Evolutionary conservation across 75 land plant species (phyloP), one percentile per base, ranked within the genome.

Genomic region (Picea sitchensis): DNA sequence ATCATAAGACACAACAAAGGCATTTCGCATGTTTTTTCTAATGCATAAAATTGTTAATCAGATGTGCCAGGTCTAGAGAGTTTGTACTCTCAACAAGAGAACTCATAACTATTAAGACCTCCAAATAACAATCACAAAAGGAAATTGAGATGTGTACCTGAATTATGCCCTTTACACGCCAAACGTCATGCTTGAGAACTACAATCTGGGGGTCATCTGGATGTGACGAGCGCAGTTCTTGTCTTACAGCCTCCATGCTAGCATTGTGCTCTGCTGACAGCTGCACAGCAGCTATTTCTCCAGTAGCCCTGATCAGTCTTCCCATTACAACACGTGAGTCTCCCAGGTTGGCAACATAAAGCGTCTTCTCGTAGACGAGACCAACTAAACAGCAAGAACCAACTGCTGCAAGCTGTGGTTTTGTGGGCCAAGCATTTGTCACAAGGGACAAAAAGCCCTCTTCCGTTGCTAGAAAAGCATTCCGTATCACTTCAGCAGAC

Each of bases 101-200:
- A 51, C 12, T 9, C 9, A 12, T 51, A 51, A 51, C 11, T 2
- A 51, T 51, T 51, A 51, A 51, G 2, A 51, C 56, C 56, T 51
- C 56, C 9, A 51, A 51, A 9, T 51, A 51, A 51, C 56, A 51
- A 51, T 51, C 56, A 51, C 56, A 11, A 51, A 51, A 51, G 56
- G 1, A 51, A 51, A 51, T 51, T 9, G 14, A 57, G 56, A 62
- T 0, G 65, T 67, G 67, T 61, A 95, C 98, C 90, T 97, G 98
- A 63, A 97, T 95, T 2, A 95, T 87, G 79, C 99, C 99, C 79
- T 93, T 97, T 54, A 97, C 85, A 15, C 98, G 92, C 99, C 99
- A 97, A 11, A 88, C 98, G 3, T 92, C 94, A 76, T 93, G 89
- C 76, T 90, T 96, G 58, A 88, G 54, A 68, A 93, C 87, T 32